Percentiles rank a stretch among this genome's conserved stretches.
These are phyloP conservation scores for Tuber brumale DNA, from an alignment of 495 filamentous ascomycete species.

Conservation along the genomic window DNA sequence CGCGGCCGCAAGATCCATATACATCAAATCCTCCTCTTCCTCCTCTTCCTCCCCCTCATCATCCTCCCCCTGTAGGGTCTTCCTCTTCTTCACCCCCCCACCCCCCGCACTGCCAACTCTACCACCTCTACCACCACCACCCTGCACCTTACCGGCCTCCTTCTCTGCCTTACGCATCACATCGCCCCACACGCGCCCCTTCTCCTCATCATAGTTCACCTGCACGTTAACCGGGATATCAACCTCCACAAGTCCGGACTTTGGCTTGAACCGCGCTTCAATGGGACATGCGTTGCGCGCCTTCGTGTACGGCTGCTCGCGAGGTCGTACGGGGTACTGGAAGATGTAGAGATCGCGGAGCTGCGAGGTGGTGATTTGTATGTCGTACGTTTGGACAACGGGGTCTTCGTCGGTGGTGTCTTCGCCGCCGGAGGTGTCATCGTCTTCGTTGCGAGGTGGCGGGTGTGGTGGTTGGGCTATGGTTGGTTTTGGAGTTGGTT, in stretches of 20 bases:
- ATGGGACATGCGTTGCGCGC: constrained; percentile 51
- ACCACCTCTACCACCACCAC: constrained; percentile 50
- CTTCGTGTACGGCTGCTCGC: constrained; percentile 53
- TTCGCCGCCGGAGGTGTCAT: constrained; percentile 8
- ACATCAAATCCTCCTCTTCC: constrained; percentile 44
- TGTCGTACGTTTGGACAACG: constrained; percentile 35
- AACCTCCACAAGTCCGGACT: constrained; percentile 64
- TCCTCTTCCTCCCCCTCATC: constrained; percentile 43
- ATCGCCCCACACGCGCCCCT: constrained; percentile 61
- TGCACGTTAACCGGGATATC: constrained; percentile 62
- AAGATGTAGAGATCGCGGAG: constrained; percentile 55
- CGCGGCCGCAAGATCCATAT: constrained; percentile 48
- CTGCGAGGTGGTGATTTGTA: constrained; percentile 37
- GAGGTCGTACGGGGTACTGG: constrained; percentile 59
- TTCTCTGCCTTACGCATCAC: constrained; percentile 50
- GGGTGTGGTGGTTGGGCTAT: not conserved
- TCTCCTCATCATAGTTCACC: constrained; percentile 57
- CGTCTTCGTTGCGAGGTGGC: constrained; percentile 4
- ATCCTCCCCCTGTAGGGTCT: constrained; percentile 34
- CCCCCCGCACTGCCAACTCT: constrained; percentile 54
- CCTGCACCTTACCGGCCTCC: constrained; percentile 43
- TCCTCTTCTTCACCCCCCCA: constrained; percentile 45
- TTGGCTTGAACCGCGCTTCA: constrained; percentile 59
- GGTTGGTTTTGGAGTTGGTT: not conserved
- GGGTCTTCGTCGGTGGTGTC: constrained; percentile 31